Base-by-base conservation (phyloP, 257 asterid species). In the Penstemon newberryi region DNA sequence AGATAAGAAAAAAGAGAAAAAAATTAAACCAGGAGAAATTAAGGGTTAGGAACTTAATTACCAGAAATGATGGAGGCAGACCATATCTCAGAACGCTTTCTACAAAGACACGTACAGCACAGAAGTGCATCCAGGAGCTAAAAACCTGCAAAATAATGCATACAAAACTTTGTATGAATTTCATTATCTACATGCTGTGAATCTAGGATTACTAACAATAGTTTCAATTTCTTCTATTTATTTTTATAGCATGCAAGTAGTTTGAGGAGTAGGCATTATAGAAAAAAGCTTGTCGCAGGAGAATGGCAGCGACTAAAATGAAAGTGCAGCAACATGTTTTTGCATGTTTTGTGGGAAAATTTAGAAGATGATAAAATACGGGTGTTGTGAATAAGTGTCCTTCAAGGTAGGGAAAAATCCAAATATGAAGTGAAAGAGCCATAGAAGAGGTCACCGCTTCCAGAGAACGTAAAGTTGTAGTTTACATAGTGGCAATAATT, bases 101-200 rank as follows among this genome's bases (percentile, higher is more conserved):
- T 47, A 83, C 80, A 78, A 86, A 89, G 75, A 88, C 82, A 65
- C 96, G 94, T 59, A 87, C 94, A 72, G 96, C 97, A 75, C 96
- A 85, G 73, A 89, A 89, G 79, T 87, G 96, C 98, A 89, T 91
- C 96, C 98, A 91, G 74, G 98, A 91, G 88, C 84, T 78, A 73
- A 91, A 91, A 73, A 88, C 98, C 98, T 92, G 91, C 46, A 70
- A 65, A 46, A 56, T 6, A 75, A 58, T 39, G 52, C 73, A 46
- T 49, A 59, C 44, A 66, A 67, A 60, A 46, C 8, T 47, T 39
- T 38, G 43, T 53, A 64, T 33, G 52, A 52, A 54, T 59, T 51
- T 41, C 53, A 63, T 36, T 19, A 66, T 8, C 51, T 47, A 63
- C 53, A 51, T 15, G 41, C 70, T 59, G 51, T 59, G 41, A 19